phyloP scores from a whole-genome alignment of 495 filamentous ascomycete species.

The Poronia punctata region DNA sequence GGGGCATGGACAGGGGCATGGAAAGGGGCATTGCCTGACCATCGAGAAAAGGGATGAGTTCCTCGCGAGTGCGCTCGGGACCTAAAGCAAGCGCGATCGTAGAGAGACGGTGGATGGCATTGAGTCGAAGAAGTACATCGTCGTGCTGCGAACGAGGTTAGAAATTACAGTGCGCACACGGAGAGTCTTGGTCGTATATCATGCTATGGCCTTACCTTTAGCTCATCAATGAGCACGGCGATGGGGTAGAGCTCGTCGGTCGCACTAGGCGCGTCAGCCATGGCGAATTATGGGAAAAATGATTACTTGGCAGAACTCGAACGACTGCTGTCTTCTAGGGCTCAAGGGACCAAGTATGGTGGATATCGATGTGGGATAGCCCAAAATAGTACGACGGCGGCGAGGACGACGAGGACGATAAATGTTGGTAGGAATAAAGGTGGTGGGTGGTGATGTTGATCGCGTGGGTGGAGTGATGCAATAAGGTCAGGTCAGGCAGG shows the following conservation, averaged over 20 bases:
- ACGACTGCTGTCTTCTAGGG: background rate
- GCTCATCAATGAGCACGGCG: constrained; percentile 97
- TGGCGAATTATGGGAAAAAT: constrained; percentile 33
- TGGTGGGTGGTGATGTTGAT: constrained; percentile 8
- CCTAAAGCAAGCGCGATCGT: constrained; percentile 96
- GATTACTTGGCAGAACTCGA: too few species aligned
- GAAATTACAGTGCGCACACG: constrained; percentile 3
- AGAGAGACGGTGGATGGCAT: constrained; percentile 95
- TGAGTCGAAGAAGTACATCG: constrained; percentile 92
- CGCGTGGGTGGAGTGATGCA: constrained; percentile 17
- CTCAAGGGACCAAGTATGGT: too few species aligned
- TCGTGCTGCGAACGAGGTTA: constrained; percentile 62
- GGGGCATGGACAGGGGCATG: constrained; percentile 1
- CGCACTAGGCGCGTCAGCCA: constrained; percentile 50
- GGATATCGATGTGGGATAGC: too few species aligned
- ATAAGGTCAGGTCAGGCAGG: constrained; percentile 5
- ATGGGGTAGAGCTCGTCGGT: constrained; percentile 99
- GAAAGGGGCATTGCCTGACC: constrained; percentile 48
- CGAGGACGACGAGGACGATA: background rate
- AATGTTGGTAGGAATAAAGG: background rate
- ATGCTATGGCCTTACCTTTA: constrained; percentile 65
- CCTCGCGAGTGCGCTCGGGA: constrained; percentile 89
- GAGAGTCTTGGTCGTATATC: background rate
- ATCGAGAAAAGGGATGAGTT: constrained; percentile 97
- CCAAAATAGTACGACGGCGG: too few species aligned